Conservation (phyloP, 2,329 filamentous ascomycete species). For the Fusarium fracticaudum region DNA sequence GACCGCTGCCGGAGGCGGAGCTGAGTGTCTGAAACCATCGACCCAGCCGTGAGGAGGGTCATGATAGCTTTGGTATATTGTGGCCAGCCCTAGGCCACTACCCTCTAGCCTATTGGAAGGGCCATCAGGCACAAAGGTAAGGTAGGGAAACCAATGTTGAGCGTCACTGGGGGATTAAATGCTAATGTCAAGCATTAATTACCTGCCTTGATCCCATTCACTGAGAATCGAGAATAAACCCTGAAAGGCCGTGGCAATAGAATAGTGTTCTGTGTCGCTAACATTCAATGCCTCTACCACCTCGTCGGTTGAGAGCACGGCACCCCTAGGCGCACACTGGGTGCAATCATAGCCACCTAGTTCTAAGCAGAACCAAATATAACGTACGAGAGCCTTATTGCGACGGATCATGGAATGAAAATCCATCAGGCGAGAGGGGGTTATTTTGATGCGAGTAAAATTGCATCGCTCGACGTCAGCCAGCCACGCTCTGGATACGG, state of each 20-base stretch:
- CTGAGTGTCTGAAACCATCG: neutral
- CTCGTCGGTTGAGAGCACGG: neutral
- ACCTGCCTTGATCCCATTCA: slow-evolving; percentile 42
- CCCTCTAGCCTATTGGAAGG: neutral
- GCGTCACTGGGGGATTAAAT: slow-evolving; percentile 47
- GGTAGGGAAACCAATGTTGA: neutral
- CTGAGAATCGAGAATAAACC: slow-evolving; percentile 45
- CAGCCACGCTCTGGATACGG: neutral
- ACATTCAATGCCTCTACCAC: neutral
- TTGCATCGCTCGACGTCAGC: neutral
- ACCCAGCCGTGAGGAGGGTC: neutral
- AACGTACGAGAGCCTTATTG: neutral
- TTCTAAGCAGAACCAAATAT: neutral
- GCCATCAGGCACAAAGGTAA: neutral
- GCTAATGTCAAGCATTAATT: slow-evolving; percentile 48
- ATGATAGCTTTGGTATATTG: neutral
- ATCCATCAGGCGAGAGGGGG: neutral
- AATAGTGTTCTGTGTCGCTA: neutral
- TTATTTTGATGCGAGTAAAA: neutral
- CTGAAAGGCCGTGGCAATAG: slow-evolving; percentile 52
- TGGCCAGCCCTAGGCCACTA: neutral
- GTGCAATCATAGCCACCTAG: neutral
- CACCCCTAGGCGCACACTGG: neutral
- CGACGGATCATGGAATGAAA: neutral
- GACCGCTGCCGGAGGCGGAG: slow-evolving; percentile 4